Conservation (phyloP, 345 rosid species). For the Syzygium jambos region DNA sequence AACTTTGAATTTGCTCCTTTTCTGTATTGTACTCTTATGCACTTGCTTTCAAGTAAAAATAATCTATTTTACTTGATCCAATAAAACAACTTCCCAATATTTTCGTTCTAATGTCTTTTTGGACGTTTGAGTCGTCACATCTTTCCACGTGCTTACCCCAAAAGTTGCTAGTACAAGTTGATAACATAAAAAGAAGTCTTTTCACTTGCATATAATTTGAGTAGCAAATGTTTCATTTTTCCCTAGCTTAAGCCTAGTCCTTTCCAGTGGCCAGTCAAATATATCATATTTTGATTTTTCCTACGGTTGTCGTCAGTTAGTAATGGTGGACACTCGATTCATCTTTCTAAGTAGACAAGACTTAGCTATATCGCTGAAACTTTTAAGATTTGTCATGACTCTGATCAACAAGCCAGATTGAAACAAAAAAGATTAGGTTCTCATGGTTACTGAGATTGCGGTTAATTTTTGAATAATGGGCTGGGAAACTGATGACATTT, state of each 20-base stretch:
- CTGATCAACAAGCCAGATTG: not conserved
- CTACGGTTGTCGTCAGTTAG: not conserved
- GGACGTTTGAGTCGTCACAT: not conserved
- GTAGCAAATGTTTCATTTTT: not conserved
- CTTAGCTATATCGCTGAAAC: not conserved
- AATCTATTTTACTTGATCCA: not conserved
- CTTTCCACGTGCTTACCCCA: not conserved
- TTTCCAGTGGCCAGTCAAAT: not conserved
- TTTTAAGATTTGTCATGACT: not conserved
- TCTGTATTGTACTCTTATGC: not conserved
- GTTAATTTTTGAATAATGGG: not conserved
- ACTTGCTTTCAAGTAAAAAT: not conserved
- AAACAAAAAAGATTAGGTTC: not conserved
- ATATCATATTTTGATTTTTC: not conserved
- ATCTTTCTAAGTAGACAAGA: not conserved
- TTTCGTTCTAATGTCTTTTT: not conserved
- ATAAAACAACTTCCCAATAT: not conserved
- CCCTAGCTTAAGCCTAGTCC: not conserved
- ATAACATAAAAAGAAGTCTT: not conserved
- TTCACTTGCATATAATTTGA: not conserved
- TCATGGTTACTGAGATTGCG: not conserved
- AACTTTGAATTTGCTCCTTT: not conserved
- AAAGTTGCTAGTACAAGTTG: not conserved
- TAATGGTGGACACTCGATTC: not conserved
- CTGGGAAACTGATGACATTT: not conserved